Base-by-base conservation (phyloP, 305 asterid species). In the Rubia balearica region DNA sequence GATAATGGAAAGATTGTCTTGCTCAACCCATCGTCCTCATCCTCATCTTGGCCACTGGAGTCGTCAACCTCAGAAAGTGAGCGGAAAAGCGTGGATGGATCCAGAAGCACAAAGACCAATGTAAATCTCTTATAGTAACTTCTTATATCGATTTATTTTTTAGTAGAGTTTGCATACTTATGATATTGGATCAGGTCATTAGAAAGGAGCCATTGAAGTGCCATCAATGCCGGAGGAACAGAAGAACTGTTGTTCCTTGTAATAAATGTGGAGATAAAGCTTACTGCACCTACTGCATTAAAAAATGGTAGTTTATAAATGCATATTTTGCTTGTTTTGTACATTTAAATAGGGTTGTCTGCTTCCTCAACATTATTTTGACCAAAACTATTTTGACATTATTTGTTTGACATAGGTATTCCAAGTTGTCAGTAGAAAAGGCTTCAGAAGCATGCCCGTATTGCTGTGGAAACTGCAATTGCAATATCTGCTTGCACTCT, bases 251-350 rank as follows among this genome's bases (percentile, higher is more conserved):
- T 73, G 95, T 92, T 78, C 92, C 90, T 49, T 92, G 98, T 74
- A 76, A 65, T 4, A 85, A 83, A 70, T 92, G 98, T 71, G 67
- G 85, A 72, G 85, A 81, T 66, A 81, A 65, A 55, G 41, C 80
- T n/a, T 92, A 88, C 80, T 92, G 98, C 80, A 67, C 82, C 76
- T 85, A 73, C 22, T 92, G 98, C 85, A 86, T 90, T 74, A 92
- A 81, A 85, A 81, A 84, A 74, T 92, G 98, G 98, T 90, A 76
- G 75, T 27, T 61, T 55, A 57, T 65, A 71, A 73, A 61, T 70
- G 75, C 62, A 12, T 16, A 12, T 70, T 48, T 45, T 43, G 36
- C 7, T 71, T 65, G 40, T 65, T 55, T 48, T 74, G 7, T 65
- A 45, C 36, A 42, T 38, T 42, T 27, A 72, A 6, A 53, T 46